These are phyloP conservation scores for Tricholoma matsutake DNA, from an alignment of 768 basidiomycete genomes.

Conservation along the genomic window DNA sequence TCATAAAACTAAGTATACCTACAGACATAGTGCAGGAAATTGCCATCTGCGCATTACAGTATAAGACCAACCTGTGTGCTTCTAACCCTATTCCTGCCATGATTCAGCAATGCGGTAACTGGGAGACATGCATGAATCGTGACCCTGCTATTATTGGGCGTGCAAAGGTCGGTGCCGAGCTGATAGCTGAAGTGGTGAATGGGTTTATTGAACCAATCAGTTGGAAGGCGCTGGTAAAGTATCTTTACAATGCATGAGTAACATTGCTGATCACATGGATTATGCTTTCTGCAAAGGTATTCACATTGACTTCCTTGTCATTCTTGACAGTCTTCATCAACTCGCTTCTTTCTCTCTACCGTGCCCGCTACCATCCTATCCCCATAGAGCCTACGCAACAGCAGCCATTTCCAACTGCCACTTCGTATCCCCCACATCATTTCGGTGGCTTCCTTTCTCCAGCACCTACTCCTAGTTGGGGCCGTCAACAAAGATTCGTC, in stretches of 20 bases:
- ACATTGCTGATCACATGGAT: conserved; percentile 11
- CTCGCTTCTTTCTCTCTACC: conserved; percentile 73
- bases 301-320: conserved; percentile 70
- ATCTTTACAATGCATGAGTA: background rate
- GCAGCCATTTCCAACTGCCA: conserved; percentile 33
- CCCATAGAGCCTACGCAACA: conserved; percentile 29
- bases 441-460: conserved; percentile 48
- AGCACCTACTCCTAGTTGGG: conserved; percentile 46
- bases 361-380: conserved; percentile 56
- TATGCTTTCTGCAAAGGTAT: conserved; percentile 43
- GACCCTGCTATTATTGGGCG: conserved; percentile 89
- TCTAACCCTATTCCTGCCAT: conserved; percentile 80
- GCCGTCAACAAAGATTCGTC: conserved; percentile 35
- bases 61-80: conserved; percentile 81
- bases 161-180: conserved; percentile 87
- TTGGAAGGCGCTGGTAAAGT: conserved; percentile 90
- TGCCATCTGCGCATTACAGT: conserved; percentile 75
- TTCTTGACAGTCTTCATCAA: conserved; percentile 82
- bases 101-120: conserved; percentile 79
- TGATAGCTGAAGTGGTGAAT: conserved; percentile 94
- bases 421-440: conserved; percentile 45
- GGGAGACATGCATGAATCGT: conserved; percentile 95
- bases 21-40: conserved; percentile 93
- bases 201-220: conserved; percentile 96
- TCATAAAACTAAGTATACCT: background rate